A percentile compares a stretch with the other conserved stretches of the same genome.
phyloP scores from a whole-genome alignment of 352 stramenopile species.

The Phytophthora pinifolia region DNA sequence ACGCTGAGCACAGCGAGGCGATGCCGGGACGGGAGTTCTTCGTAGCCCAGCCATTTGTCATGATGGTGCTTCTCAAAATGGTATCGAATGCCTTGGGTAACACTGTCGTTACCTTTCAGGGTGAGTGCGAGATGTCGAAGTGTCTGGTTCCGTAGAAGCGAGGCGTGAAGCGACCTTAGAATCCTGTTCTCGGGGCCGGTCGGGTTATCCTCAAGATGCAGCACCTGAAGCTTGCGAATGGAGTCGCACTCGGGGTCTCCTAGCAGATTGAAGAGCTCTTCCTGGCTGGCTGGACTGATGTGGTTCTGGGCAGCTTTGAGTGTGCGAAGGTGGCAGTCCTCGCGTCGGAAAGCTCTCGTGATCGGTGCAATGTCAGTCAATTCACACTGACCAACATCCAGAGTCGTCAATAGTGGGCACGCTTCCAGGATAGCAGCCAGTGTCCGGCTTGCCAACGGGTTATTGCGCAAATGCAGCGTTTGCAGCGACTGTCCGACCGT shows the following conservation, averaged over 20 bases:
- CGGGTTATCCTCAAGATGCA: conserved; percentile 46
- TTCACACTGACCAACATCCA: conserved; percentile 47
- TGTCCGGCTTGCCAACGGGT: conserved; percentile 21
- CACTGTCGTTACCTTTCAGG: conserved; percentile 4
- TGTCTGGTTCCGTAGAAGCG: conserved; percentile 22
- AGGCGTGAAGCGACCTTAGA: conserved; percentile 19
- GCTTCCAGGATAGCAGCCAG: conserved; percentile 31
- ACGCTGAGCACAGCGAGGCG: conserved; percentile 31
- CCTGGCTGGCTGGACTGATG: conserved; percentile 29
- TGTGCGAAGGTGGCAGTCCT: conserved; percentile 24
- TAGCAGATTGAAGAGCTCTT: conserved; percentile 31
- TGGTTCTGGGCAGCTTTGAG: conserved; percentile 45
- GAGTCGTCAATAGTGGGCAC: conserved; percentile 33
- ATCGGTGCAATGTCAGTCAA: conserved; percentile 35
- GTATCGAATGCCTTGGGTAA: neutral
- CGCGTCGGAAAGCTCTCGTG: conserved; percentile 21
- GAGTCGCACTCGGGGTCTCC: conserved; percentile 9
- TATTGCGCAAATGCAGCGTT: conserved; percentile 34
- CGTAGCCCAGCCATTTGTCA: conserved; percentile 22
- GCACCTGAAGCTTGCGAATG: conserved; percentile 19
- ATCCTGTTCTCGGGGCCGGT: conserved; percentile 17
- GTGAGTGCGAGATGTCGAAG: conserved; percentile 33
- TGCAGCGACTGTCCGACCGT: conserved; percentile 24
- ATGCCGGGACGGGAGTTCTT: conserved; percentile 19
- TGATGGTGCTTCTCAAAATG: conserved; percentile 18